Conservation (phyloP, 768 basidiomycete genomes). For the Tulasnella calospora region DNA sequence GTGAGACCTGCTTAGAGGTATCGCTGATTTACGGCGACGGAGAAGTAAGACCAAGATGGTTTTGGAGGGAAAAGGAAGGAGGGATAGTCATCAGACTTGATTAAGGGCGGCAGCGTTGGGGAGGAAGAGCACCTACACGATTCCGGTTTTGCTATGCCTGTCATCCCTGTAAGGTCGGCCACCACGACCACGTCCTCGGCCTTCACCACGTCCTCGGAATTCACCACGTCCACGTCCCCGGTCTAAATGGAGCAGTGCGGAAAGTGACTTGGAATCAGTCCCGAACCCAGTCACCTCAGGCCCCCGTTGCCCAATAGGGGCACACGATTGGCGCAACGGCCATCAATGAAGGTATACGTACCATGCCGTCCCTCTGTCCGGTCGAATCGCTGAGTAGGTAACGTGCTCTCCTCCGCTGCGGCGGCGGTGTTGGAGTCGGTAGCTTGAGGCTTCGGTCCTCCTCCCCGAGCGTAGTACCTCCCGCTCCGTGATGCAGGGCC, state of each 20-base stretch:
- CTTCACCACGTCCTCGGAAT: conserved; percentile 37
- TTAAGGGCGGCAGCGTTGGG: not conserved
- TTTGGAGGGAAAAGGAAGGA: not conserved
- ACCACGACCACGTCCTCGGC: conserved; percentile 42
- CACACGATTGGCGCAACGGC: not conserved
- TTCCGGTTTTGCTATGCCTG: conserved; percentile 81
- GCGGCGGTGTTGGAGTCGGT: conserved; percentile 30
- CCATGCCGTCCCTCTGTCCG: conserved; percentile 34
- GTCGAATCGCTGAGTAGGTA: conserved; percentile 27
- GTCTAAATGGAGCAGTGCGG: conserved; percentile 34
- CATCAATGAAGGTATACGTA: conserved; percentile 29
- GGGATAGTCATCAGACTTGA: not conserved
- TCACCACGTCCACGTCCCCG: conserved; percentile 42
- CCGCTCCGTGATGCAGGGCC: conserved; percentile 64
- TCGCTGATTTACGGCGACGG: conserved; percentile 50
- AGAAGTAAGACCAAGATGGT: not conserved
- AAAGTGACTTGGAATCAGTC: conserved; percentile 12
- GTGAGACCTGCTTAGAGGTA: conserved; percentile 89
- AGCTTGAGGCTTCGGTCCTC: conserved; percentile 37
- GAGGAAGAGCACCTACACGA: conserved; percentile 37
- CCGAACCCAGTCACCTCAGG: not conserved
- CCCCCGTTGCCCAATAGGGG: conserved; percentile 30
- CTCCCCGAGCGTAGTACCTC: conserved; percentile 64
- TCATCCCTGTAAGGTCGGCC: conserved; percentile 75
- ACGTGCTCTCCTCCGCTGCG: conserved; percentile 40